Percentiles rank a stretch among this genome's conserved stretches.
These are phyloP conservation scores for Striga hermonthica DNA, from an alignment of 305 asterid genomes.

Conservation along the genomic window DNA sequence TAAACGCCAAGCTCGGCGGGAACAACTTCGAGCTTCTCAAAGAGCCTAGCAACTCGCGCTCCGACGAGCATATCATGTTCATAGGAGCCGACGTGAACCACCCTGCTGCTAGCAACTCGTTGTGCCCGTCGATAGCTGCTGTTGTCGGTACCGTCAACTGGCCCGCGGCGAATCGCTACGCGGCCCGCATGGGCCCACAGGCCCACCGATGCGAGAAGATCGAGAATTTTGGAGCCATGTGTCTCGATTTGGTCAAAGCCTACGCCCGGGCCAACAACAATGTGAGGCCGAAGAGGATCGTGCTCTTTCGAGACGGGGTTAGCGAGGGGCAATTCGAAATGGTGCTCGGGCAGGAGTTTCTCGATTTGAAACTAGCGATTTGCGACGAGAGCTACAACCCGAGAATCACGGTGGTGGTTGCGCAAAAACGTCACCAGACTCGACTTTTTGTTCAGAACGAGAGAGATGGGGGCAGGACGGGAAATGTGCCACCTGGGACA, in stretches of 20 bases:
- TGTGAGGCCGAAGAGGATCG: conserved; percentile 43
- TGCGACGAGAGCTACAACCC: conserved; percentile 39
- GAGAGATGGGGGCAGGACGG: conserved; percentile 33
- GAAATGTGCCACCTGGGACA: conserved; percentile 68
- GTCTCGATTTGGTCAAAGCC: conserved; percentile 42
- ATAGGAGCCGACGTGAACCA: conserved; percentile 83
- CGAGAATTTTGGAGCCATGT: conserved; percentile 47
- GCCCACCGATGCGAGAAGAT: conserved; percentile 49
- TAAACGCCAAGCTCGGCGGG: conserved; percentile 73
- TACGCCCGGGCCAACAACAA: conserved; percentile 35
- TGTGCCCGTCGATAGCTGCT: conserved; percentile 73
- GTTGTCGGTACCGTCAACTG: conserved; percentile 69
- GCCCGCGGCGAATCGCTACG: conserved; percentile 69
- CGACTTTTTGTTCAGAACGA: conserved; percentile 43
- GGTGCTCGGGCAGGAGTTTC: conserved; percentile 55
- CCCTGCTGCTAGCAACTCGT: conserved; percentile 44
- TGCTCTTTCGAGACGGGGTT: conserved; percentile 74
- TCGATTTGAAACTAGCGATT: conserved; percentile 36
- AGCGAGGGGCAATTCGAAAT: conserved; percentile 66
- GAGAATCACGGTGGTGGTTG: conserved; percentile 56
- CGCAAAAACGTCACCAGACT: conserved; percentile 67
- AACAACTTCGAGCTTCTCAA: conserved; percentile 50
- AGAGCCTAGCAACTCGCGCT: conserved; percentile 39
- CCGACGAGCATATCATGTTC: conserved; percentile 58
- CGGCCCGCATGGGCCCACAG: conserved; percentile 65